Conservation (phyloP, 1,139 yeast species). For the Meyerozyma carpophila region DNA sequence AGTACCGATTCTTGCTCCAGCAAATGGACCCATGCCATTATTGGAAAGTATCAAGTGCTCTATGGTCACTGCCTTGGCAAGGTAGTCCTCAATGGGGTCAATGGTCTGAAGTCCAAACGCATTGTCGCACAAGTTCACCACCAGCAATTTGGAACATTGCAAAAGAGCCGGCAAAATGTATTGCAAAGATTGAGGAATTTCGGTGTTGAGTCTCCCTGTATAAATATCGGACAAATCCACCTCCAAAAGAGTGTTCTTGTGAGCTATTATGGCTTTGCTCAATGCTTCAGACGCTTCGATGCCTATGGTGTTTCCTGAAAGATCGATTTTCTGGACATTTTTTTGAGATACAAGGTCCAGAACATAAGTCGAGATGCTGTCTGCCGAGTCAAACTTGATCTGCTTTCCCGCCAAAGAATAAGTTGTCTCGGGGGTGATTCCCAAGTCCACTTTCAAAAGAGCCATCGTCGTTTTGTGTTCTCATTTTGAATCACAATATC, state of each 20-base stretch:
- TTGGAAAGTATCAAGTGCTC: constrained; percentile 85
- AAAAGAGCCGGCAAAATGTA: constrained; percentile 69
- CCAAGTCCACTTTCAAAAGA: constrained; percentile 21
- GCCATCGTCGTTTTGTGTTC: constrained; percentile 13
- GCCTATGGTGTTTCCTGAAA: constrained; percentile 93
- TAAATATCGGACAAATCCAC: constrained; percentile 86
- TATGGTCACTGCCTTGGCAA: constrained; percentile 70
- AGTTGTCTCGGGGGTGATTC: constrained; percentile 25
- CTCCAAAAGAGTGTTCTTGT: constrained; percentile 48
- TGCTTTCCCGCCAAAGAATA: constrained; percentile 73
- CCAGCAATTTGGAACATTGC: constrained; percentile 59
- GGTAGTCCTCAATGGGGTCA: constrained; percentile 76
- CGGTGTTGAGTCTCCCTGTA: constrained; percentile 91
- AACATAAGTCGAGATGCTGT: constrained; percentile 66
- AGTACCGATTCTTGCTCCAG: constrained; percentile 90
- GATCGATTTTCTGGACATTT: constrained; percentile 56
- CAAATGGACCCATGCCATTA: constrained; percentile 97
- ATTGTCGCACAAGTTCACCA: constrained; percentile 85
- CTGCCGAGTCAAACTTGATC: constrained; percentile 63
- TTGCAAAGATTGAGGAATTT: constrained; percentile 80
- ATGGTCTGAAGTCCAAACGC: constrained; percentile 96
- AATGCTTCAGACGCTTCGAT: constrained; percentile 77
- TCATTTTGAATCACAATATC: background rate
- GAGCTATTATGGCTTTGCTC: constrained; percentile 54
- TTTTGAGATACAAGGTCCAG: constrained; percentile 41